Evolutionary conservation across 805 yeast species (phyloP).

Genomic region (Kodamaea laetipori): DNA sequence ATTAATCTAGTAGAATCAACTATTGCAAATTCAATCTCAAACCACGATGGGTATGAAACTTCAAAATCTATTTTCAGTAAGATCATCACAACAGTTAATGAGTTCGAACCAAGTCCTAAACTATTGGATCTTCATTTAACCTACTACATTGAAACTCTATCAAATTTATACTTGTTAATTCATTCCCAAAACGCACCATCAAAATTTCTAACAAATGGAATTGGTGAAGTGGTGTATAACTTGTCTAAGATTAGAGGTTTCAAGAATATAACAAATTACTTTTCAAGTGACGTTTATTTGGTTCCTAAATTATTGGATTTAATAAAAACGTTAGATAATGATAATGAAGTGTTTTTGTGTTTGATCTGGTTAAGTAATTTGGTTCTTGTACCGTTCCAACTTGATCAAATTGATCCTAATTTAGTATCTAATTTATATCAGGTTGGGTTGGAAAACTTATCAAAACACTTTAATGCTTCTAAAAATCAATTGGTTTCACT

Average conservation of each 20-base stretch:
- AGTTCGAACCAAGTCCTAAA: slow-evolving; percentile 57
- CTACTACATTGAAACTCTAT: slow-evolving; percentile 31
- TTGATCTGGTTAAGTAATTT: slow-evolving; percentile 74
- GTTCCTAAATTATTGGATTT: slow-evolving; percentile 32
- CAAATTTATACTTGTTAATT: slow-evolving; percentile 25
- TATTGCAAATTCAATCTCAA: background rate
- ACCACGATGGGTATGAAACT: slow-evolving; percentile 13
- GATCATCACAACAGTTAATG: slow-evolving; percentile 36
- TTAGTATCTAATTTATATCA: slow-evolving; percentile 39
- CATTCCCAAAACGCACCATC: slow-evolving; percentile 6
- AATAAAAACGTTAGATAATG: slow-evolving; percentile 16
- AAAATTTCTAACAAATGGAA: slow-evolving; percentile 1
- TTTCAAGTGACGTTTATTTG: slow-evolving; percentile 59
- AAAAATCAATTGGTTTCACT: slow-evolving; percentile 59
- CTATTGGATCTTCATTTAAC: slow-evolving; percentile 47
- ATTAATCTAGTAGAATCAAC: background rate
- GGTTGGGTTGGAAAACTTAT: slow-evolving; percentile 34
- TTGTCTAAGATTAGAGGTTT: slow-evolving; percentile 67
- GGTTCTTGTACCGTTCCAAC: slow-evolving; percentile 71
- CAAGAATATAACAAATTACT: slow-evolving; percentile 58
- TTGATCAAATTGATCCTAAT: slow-evolving; percentile 39
- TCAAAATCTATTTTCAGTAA: slow-evolving; percentile 13
- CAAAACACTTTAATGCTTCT: slow-evolving; percentile 46
- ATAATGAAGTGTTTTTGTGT: slow-evolving; percentile 38
- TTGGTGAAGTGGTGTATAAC: slow-evolving; percentile 52